phyloP scores from a whole-genome alignment of 164 flowering plant species.

The Piper betle region DNA sequence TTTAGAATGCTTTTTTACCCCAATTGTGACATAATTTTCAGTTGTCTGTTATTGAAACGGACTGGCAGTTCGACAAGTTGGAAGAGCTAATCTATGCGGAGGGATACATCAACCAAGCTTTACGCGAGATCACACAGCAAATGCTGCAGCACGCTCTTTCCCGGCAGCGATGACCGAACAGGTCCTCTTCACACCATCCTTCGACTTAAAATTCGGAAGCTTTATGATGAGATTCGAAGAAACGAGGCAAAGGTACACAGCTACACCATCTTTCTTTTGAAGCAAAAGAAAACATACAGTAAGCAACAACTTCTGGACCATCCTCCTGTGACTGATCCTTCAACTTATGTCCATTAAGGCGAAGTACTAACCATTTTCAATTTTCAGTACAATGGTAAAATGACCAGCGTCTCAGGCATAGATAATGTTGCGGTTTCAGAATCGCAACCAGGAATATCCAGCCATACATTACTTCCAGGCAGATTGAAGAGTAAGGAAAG shows the following conservation, averaged over 20 bases:
- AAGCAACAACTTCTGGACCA: neutral
- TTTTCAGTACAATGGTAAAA: too few species aligned
- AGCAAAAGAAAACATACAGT: neutral
- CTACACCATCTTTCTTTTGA: neutral
- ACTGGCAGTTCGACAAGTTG: slow-evolving; percentile 89
- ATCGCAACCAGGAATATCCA: too few species aligned
- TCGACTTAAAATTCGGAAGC: slow-evolving; percentile 83
- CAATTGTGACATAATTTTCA: slow-evolving; percentile 5
- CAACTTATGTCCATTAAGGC: too few species aligned
- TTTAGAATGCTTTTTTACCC: neutral
- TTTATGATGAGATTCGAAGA: slow-evolving; percentile 52
- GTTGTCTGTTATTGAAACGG: slow-evolving; percentile 97
- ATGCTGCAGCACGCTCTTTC: slow-evolving; percentile 84
- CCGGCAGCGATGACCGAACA: slow-evolving; percentile 92
- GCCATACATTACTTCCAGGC: too few species aligned
- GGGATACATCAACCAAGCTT: slow-evolving; percentile 79
- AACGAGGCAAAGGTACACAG: neutral
- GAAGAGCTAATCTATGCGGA: slow-evolving; percentile 94
- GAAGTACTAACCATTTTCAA: too few species aligned
- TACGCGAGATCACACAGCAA: slow-evolving; percentile 92
- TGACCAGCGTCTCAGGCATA: too few species aligned
- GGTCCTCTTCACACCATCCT: slow-evolving; percentile 90
- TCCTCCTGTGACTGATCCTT: too few species aligned
- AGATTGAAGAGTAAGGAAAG: too few species aligned
- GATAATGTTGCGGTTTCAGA: too few species aligned